These are phyloP conservation scores for Wallacemonas rigidus DNA, from an alignment of 208 protist genomes.

Conservation along the genomic window DNA sequence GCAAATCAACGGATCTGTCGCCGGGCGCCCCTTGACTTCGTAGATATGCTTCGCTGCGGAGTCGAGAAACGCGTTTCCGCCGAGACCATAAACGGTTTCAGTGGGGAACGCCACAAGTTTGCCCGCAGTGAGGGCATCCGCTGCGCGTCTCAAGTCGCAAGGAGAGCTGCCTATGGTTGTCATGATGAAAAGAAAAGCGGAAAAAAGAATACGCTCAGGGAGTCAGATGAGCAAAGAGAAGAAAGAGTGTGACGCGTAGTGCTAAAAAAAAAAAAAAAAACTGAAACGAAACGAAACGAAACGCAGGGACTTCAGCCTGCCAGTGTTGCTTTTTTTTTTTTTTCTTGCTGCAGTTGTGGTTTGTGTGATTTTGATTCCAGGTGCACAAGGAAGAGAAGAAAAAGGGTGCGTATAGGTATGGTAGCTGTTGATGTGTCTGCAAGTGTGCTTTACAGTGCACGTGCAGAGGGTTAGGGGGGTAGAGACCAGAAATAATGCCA, in stretches of 20 bases:
- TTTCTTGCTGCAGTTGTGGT: too few relatives aligned
- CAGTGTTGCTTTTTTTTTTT: too few relatives aligned
- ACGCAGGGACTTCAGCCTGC: too few relatives aligned
- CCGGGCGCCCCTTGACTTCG: slow-evolving; percentile 94
- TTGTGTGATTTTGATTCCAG: too few relatives aligned
- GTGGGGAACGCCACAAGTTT: slow-evolving; percentile 97
- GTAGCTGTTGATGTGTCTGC: too few relatives aligned
- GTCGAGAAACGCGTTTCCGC: slow-evolving; percentile 92
- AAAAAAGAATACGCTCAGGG: slow-evolving; percentile 7
- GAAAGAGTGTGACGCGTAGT: background rate
- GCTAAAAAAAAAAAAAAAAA: background rate
- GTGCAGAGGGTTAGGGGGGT: too few relatives aligned
- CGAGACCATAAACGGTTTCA: slow-evolving; percentile 99
- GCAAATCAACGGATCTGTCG: slow-evolving; percentile 96
- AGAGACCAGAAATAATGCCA: too few relatives aligned
- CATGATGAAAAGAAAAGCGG: slow-evolving; percentile 10
- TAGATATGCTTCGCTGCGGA: slow-evolving; percentile 92
- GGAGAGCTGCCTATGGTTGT: slow-evolving; percentile 35
- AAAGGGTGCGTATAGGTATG: too few relatives aligned
- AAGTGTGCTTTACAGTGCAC: too few relatives aligned
- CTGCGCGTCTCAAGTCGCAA: slow-evolving; percentile 48
- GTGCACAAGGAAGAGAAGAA: too few relatives aligned
- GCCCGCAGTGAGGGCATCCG: slow-evolving; percentile 46
- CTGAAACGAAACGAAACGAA: background rate
- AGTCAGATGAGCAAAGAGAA: slow-evolving; percentile 9